Evolutionary conservation across 2,329 filamentous ascomycete genomes (phyloP).

Genomic region (Paraphoma sp.): DNA sequence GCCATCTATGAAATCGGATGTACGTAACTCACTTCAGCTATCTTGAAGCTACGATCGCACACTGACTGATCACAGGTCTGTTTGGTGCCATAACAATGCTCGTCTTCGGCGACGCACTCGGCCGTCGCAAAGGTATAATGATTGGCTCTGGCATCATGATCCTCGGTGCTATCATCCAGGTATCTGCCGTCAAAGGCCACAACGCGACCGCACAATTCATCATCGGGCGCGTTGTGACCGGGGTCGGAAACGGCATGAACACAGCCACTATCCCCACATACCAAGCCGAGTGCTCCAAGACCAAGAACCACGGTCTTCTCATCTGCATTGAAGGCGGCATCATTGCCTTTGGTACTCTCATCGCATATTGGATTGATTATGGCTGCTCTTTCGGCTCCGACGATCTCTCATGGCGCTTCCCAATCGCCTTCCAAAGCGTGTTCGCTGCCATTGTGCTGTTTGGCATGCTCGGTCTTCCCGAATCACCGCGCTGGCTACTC

Average conservation of each 20-base stretch:
- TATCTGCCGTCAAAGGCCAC: slow-evolving; percentile 40
- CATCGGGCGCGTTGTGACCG: slow-evolving; percentile 60
- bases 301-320: slow-evolving; percentile 65
- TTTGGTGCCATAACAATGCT: slow-evolving; percentile 50
- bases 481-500: slow-evolving; percentile 71
- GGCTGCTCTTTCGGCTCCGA: slow-evolving; percentile 41
- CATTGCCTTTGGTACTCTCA: slow-evolving; percentile 59
- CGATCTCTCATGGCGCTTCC: slow-evolving; percentile 57
- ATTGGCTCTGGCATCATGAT: slow-evolving; percentile 52
- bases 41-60: neutral
- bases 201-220: slow-evolving; percentile 58
- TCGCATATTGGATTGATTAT: slow-evolving; percentile 58
- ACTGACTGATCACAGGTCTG: slow-evolving; percentile 19
- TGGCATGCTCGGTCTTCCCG: slow-evolving; percentile 67
- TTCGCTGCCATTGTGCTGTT: slow-evolving; percentile 59
- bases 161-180: slow-evolving; percentile 51
- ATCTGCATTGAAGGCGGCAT: slow-evolving; percentile 66
- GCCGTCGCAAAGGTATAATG: slow-evolving; percentile 53
- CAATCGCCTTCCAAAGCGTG: slow-evolving; percentile 60
- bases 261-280: slow-evolving; percentile 62
- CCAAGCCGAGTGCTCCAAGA: slow-evolving; percentile 60
- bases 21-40: neutral
- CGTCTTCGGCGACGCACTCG: slow-evolving; percentile 49
- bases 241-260: slow-evolving; percentile 64
- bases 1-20: slow-evolving; percentile 62